These are phyloP conservation scores for Hibiscus syriacus DNA, from an alignment of 345 rosid species.

Conservation along the genomic window DNA sequence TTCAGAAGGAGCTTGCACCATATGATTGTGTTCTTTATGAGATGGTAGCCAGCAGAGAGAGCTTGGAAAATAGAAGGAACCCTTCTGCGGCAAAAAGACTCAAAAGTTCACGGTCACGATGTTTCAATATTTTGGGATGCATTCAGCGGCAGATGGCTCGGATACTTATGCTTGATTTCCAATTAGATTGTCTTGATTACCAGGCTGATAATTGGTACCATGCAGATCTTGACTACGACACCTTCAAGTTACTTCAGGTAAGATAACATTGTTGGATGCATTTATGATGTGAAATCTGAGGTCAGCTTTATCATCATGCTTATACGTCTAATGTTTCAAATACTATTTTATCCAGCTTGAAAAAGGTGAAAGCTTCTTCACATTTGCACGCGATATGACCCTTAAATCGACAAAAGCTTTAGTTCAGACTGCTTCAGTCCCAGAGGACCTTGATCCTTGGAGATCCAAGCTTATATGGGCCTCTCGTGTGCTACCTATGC, in stretches of 20 bases:
- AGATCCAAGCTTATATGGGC: conserved; percentile 93
- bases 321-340: conserved; percentile 11
- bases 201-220: conserved; percentile 77
- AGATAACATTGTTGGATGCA: background rate
- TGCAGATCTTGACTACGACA: conserved; percentile 94
- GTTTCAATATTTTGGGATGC: conserved; percentile 71
- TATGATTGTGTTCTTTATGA: conserved; percentile 89
- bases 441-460: conserved; percentile 73
- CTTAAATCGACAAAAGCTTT: conserved; percentile 79
- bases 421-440: conserved; percentile 44
- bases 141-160: conserved; percentile 87
- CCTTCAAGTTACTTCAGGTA: conserved; percentile 94
- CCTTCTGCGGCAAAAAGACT: conserved; percentile 39
- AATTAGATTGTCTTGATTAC: conserved; percentile 80
- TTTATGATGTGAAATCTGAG: background rate
- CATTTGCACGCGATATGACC: conserved; percentile 87
- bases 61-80: conserved; percentile 53
- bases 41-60: conserved; percentile 90
- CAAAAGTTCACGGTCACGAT: conserved; percentile 51
- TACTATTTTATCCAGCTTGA: conserved; percentile 43
- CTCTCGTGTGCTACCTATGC: conserved; percentile 92
- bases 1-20: conserved; percentile 73
- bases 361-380: conserved; percentile 84
- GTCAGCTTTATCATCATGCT: background rate
- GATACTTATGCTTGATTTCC: conserved; percentile 70